Evolutionary conservation across 805 yeast species (phyloP).

Genomic region (Maudiozyma bulderi): DNA sequence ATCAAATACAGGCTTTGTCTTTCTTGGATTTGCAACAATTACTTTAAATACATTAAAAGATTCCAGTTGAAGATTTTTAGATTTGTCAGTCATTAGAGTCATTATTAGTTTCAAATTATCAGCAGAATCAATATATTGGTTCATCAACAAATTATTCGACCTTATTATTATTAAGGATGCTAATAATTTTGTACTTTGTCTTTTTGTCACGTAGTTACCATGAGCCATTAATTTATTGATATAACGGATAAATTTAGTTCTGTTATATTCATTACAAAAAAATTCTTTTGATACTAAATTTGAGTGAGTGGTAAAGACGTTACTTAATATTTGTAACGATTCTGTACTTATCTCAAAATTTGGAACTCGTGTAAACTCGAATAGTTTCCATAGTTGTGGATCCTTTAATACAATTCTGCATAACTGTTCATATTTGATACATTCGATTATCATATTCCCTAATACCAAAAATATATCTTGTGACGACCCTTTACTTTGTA

Average conservation of each 20-base stretch:
- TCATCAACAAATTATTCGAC: constrained; percentile 62
- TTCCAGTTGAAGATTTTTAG: constrained; percentile 80
- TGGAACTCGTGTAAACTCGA: constrained; percentile 63
- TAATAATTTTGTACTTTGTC: constrained; percentile 76
- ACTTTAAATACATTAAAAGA: constrained; percentile 91
- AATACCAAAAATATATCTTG: constrained; percentile 59
- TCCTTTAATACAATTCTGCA: constrained; percentile 50
- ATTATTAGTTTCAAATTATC: constrained; percentile 78
- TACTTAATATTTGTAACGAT: constrained; percentile 68
- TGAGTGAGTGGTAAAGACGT: constrained; percentile 60
- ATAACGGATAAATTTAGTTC: constrained; percentile 45
- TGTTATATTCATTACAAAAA: constrained; percentile 40
- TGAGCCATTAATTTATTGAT: constrained; percentile 67
- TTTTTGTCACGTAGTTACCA: constrained; percentile 80
- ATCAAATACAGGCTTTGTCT: constrained; percentile 69
- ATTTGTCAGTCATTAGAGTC: constrained; percentile 79
- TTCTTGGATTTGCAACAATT: constrained; percentile 92
- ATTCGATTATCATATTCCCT: constrained; percentile 76
- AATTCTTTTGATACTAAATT: constrained; percentile 57
- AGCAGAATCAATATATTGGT: constrained; percentile 66
- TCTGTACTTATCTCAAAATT: constrained; percentile 89
- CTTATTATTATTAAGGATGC: constrained; percentile 63
- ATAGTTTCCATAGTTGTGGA: constrained; percentile 69
- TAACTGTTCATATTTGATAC: constrained; percentile 68
- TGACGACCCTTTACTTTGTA: constrained; percentile 14